phyloP scores from a whole-genome alignment of 768 basidiomycete genomes.

The Macrolepiota fuliginosa region DNA sequence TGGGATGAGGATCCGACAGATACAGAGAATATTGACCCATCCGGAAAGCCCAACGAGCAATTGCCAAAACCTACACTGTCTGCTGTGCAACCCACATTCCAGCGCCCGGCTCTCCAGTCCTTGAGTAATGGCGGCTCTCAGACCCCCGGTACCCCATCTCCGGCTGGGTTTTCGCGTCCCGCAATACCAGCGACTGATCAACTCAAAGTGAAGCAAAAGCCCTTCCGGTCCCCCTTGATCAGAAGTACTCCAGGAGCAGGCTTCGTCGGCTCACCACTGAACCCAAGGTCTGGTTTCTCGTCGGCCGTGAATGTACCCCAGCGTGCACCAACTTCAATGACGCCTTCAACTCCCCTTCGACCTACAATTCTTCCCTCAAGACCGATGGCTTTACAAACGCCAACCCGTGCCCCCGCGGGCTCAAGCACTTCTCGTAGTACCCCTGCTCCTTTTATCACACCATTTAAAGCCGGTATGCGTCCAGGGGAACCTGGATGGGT shows the following conservation, averaged over 20 bases:
- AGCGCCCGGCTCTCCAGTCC: conserved; percentile 33
- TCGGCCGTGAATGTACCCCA: conserved; percentile 31
- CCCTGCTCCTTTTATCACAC: conserved; percentile 53
- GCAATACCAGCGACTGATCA: conserved; percentile 14
- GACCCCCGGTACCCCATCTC: conserved; percentile 40
- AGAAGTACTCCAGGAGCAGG: conserved; percentile 18
- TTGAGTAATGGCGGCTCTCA: conserved; percentile 33
- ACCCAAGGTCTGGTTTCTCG: conserved; percentile 20
- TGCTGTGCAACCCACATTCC: conserved; percentile 21
- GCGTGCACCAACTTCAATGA: conserved; percentile 29
- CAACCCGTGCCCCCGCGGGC: background rate
- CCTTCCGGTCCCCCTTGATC: conserved; percentile 47
- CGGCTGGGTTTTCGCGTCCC: conserved; percentile 26
- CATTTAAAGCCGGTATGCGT: conserved; percentile 56
- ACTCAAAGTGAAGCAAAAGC: conserved; percentile 23
- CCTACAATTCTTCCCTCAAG: conserved; percentile 10
- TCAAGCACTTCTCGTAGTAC: conserved; percentile 12
- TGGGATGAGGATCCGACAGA: conserved; percentile 17
- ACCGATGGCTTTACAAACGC: conserved; percentile 3
- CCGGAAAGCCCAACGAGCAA: background rate
- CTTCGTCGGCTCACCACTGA: conserved; percentile 26
- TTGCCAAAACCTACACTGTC: conserved; percentile 18
- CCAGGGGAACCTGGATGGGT: conserved; percentile 39
- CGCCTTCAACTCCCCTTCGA: conserved; percentile 5
- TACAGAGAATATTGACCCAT: conserved; percentile 21